Evolutionary conservation across 768 basidiomycete species (phyloP).

Genomic region (Lactifluus hygrophoroides): DNA sequence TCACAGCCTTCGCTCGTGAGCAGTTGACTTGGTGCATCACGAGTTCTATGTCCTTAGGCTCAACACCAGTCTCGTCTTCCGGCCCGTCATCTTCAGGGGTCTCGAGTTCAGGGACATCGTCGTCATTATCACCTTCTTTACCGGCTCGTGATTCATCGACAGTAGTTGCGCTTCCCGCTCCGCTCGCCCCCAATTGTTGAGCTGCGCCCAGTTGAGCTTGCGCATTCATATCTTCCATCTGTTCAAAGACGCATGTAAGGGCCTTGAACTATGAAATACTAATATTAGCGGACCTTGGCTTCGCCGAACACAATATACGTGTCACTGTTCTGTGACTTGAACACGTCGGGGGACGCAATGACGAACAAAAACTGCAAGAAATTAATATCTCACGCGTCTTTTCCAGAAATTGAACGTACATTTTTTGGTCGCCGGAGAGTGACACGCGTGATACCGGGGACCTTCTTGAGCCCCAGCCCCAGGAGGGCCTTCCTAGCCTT

Average conservation of each 20-base stretch:
- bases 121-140: constrained; percentile 55
- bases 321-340: constrained; percentile 95
- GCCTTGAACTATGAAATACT: background rate
- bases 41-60: constrained; percentile 90
- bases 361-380: constrained; percentile 72
- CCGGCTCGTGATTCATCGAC: constrained; percentile 45
- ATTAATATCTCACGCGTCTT: background rate
- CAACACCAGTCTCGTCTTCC: constrained; percentile 81
- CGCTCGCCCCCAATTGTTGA: constrained; percentile 60
- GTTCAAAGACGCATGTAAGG: background rate
- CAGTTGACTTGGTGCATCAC: constrained; percentile 89
- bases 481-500: constrained; percentile 93
- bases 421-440: constrained; percentile 93
- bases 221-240: constrained; percentile 86
- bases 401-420: constrained; percentile 36
- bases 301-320: constrained; percentile 99
- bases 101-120: constrained; percentile 80
- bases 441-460: constrained; percentile 89
- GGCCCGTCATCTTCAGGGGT: constrained; percentile 73
- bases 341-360: constrained; percentile 89
- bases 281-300: constrained; percentile 55
- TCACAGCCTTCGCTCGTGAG: constrained; percentile 85
- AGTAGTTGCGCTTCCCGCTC: constrained; percentile 37
- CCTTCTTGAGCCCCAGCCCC: constrained; percentile 84
- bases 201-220: constrained; percentile 69